A percentile compares a stretch with the other conserved stretches of the same genome.
phyloP scores from a whole-genome alignment of 169 alveolate species.

The Plasmodium chabaudi region DNA sequence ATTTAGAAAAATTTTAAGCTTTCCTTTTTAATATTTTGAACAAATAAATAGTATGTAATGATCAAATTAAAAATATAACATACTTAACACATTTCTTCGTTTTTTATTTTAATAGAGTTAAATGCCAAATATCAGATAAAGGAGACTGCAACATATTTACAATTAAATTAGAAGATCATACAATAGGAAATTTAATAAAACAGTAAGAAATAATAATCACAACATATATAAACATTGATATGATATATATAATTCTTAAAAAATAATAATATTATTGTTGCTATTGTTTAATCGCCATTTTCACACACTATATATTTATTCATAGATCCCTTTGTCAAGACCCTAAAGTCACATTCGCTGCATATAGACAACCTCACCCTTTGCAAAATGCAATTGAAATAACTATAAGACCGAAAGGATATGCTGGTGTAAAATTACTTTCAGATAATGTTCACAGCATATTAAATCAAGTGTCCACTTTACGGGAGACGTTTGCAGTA shows the following conservation, averaged over 20 bases:
- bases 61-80: too few relatives aligned
- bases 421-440: slow-evolving; percentile 71
- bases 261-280: background rate
- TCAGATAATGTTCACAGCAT: slow-evolving; percentile 44
- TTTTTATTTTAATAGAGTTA: slow-evolving; percentile 46
- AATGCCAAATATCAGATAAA: slow-evolving; percentile 61
- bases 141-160: slow-evolving; percentile 73
- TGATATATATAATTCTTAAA: background rate
- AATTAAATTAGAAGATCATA: slow-evolving; percentile 73
- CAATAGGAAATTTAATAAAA: slow-evolving; percentile 69
- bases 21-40: too few relatives aligned
- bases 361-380: slow-evolving; percentile 76
- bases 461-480: slow-evolving; percentile 32
- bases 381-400: slow-evolving; percentile 64
- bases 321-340: slow-evolving; percentile 73
- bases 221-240: slow-evolving; percentile 2
- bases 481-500: slow-evolving; percentile 48
- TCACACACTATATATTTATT: background rate
- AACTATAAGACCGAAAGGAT: slow-evolving; percentile 68
- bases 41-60: too few relatives aligned
- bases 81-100: too few relatives aligned
- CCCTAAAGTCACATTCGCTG: slow-evolving; percentile 71
- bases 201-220: slow-evolving; percentile 18
- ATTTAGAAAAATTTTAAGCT: too few relatives aligned
- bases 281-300: slow-evolving; percentile 1